Evolutionary conservation across 257 asterid species (phyloP).

Genomic region (Plantago ovata): DNA sequence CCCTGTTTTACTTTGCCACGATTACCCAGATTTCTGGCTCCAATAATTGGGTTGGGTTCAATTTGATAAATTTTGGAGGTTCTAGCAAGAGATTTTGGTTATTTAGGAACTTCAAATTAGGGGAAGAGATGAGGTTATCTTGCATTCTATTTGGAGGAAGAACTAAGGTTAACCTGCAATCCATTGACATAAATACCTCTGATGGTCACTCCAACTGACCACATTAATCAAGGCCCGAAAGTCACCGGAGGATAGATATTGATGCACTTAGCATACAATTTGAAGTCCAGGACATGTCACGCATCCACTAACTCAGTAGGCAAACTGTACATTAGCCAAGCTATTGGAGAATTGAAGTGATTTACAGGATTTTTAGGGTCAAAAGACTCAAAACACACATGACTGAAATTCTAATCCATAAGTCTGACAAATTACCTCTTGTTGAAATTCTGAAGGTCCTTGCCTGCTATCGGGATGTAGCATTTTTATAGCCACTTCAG

Average conservation of each 20-base stretch:
- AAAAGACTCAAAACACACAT: neutral
- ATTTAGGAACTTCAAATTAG: neutral
- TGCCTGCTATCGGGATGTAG: slow-evolving; percentile 65
- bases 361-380: neutral
- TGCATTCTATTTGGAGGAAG: too few species aligned
- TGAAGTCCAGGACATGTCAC: too few species aligned
- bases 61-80: neutral
- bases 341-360: neutral
- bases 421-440: slow-evolving; percentile 53
- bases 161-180: too few species aligned
- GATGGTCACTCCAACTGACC: too few species aligned
- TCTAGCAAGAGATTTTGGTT: neutral
- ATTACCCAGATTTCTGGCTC: neutral
- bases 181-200: too few species aligned
- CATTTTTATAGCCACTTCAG: slow-evolving; percentile 81
- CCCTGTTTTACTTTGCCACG: neutral
- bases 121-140: too few species aligned
- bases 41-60: neutral
- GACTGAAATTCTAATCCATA: neutral
- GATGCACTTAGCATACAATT: too few species aligned
- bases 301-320: neutral
- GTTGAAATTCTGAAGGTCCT: slow-evolving; percentile 80
- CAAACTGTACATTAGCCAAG: neutral
- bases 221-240: too few species aligned
- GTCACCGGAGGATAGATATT: too few species aligned